A percentile compares a stretch with the other conserved stretches of the same genome.
Evolutionary conservation across 2,329 filamentous ascomycete genomes (phyloP).

Genomic region (Colletotrichum costaricense): DNA sequence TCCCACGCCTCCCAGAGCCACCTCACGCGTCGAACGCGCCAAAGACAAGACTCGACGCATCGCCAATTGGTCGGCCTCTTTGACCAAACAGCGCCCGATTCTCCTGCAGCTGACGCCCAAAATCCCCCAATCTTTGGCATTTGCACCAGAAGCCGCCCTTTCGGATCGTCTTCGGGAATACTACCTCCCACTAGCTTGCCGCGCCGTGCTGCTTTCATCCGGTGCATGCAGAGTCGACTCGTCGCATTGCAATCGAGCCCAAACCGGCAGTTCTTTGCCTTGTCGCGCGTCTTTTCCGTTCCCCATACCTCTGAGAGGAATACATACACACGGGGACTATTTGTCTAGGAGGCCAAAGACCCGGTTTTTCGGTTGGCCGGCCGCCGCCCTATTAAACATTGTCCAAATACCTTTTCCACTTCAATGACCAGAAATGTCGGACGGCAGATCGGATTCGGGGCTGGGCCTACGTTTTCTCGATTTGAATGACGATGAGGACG

Average conservation of each 20-base stretch:
- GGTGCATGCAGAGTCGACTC: slow-evolving; percentile 28
- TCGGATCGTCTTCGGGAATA: slow-evolving; percentile 32
- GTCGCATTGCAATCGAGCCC: slow-evolving; percentile 23
- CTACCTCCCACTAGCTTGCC: slow-evolving; percentile 19
- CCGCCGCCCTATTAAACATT: slow-evolving; percentile 21
- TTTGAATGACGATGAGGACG: slow-evolving; percentile 33
- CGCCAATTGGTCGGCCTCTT: slow-evolving; percentile 30
- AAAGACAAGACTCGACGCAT: slow-evolving; percentile 32
- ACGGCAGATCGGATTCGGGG: slow-evolving; percentile 35
- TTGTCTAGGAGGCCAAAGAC: slow-evolving; percentile 19
- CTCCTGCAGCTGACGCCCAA: slow-evolving; percentile 22
- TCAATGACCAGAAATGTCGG: slow-evolving; percentile 33
- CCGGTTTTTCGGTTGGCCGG: slow-evolving; percentile 34
- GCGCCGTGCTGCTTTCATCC: slow-evolving; percentile 9
- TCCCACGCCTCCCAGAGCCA: slow-evolving; percentile 11
- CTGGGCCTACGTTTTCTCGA: slow-evolving; percentile 36
- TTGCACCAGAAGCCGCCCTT: slow-evolving; percentile 1
- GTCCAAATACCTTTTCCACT: slow-evolving; percentile 7
- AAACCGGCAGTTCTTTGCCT: slow-evolving; percentile 10
- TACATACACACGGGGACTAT: slow-evolving; percentile 2
- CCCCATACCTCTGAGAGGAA: slow-evolving; percentile 15
- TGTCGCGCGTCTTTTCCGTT: slow-evolving; percentile 14
- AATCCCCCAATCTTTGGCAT: slow-evolving; percentile 16
- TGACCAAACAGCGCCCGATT: slow-evolving; percentile 26
- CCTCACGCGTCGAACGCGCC: slow-evolving; percentile 33